Conservation (phyloP, 1,284 basidiomycete genomes). For the Leucoagaricus sp. region DNA sequence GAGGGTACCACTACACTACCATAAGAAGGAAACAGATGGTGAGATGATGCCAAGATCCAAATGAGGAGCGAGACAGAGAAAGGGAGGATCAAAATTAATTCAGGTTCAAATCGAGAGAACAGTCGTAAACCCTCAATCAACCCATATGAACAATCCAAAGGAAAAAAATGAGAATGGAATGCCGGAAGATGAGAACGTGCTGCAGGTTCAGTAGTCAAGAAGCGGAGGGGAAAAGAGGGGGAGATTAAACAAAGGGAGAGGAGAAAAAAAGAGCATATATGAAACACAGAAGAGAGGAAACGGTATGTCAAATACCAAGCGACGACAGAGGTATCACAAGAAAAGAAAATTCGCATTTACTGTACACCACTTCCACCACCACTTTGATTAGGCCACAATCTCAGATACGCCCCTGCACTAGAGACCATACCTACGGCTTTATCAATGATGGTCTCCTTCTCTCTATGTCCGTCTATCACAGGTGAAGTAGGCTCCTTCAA, state of each 20-base stretch:
- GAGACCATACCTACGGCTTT: constrained; percentile 73
- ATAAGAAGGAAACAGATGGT: background rate
- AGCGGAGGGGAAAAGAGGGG: background rate
- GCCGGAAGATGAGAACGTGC: background rate
- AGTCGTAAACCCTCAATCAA: too few species aligned
- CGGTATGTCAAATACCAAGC: constrained; percentile 3
- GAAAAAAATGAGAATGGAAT: background rate
- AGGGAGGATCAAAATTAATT: too few species aligned
- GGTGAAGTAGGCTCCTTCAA: background rate
- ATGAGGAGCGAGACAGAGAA: too few species aligned
- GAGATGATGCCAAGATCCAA: background rate
- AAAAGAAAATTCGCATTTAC: background rate
- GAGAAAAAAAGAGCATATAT: background rate
- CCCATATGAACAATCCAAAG: too few species aligned
- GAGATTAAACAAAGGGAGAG: background rate
- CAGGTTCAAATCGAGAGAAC: too few species aligned
- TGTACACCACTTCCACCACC: constrained; percentile 2
- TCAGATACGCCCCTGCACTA: constrained; percentile 63
- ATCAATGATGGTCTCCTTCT: constrained; percentile 53
- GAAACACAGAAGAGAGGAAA: background rate
- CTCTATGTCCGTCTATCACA: background rate
- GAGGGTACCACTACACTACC: too few species aligned
- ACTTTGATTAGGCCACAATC: constrained; percentile 44
- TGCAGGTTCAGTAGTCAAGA: too few species aligned
- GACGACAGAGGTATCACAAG: background rate